phyloP scores from a whole-genome alignment of 306 rosid species.

The Lupinus albus region DNA sequence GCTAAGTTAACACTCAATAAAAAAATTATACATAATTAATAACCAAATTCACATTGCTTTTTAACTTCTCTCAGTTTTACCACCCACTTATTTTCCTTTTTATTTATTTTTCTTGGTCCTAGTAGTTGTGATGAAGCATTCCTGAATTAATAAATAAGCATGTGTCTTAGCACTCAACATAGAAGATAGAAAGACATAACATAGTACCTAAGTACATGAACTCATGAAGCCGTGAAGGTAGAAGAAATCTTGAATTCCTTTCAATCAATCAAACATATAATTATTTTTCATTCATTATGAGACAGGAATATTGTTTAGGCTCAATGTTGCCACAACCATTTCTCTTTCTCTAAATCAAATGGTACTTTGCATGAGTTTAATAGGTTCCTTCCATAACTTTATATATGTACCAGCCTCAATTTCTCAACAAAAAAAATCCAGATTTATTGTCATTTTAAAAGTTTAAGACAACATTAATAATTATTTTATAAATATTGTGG shows the following conservation, averaged over 20 bases:
- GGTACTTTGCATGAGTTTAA: not conserved
- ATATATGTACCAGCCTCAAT: too few species aligned
- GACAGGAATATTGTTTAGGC: not conserved
- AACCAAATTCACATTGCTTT: not conserved
- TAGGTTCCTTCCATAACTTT: too few species aligned
- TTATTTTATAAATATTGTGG: too few species aligned
- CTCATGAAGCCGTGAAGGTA: not conserved
- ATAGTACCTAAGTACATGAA: not conserved
- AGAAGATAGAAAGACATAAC: conserved; percentile 14
- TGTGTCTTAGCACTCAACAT: conserved; percentile 6
- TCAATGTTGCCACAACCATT: conserved; percentile 18
- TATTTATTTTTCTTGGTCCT: not conserved
- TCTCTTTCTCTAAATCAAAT: not conserved
- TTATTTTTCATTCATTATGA: not conserved
- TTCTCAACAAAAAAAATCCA: too few species aligned
- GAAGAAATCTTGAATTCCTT: conserved; percentile 1
- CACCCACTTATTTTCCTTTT: not conserved
- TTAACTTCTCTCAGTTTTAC: not conserved
- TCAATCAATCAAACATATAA: conserved; percentile 43
- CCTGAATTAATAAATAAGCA: not conserved
- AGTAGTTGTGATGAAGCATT: not conserved
- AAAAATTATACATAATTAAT: too few species aligned
- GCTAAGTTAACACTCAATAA: not conserved
- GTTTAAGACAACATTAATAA: too few species aligned
- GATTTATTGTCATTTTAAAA: too few species aligned